Percentiles rank a stretch among this genome's conserved stretches.
Conservation (phyloP, 192 early-diverging fungal species). For the Podila verticillata region DNA sequence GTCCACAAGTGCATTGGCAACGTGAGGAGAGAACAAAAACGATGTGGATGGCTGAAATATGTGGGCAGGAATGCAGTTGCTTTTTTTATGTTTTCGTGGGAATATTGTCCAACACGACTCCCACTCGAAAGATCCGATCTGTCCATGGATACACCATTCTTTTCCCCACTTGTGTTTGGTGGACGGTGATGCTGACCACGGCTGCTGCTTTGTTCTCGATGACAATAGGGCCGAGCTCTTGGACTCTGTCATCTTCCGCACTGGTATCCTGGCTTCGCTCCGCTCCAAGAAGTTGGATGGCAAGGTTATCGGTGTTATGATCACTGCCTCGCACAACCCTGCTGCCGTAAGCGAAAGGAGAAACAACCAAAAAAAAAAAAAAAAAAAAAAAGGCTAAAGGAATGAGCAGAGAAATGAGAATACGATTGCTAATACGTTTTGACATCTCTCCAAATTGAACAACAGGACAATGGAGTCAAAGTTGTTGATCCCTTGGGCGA, state of each 20-base stretch:
- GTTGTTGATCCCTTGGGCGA: conserved; percentile 97
- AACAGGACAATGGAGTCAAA: conserved; percentile 97
- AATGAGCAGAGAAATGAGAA: background rate
- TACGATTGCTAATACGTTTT: background rate
- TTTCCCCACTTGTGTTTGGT: too few species aligned
- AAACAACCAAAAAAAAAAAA: background rate
- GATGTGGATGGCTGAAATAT: background rate
- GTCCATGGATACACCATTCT: too few species aligned
- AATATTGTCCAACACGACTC: too few species aligned
- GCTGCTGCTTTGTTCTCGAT: background rate
- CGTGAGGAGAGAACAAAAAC: background rate
- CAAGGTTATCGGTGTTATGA: conserved; percentile 93
- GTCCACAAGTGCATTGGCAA: background rate
- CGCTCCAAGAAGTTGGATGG: conserved; percentile 90
- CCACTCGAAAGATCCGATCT: too few species aligned
- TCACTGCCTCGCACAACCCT: conserved; percentile 99
- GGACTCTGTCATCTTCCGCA: conserved; percentile 92
- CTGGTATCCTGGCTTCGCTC: conserved; percentile 90
- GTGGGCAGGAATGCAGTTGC: too few species aligned
- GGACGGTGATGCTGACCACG: background rate
- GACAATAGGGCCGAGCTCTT: conserved; percentile 80
- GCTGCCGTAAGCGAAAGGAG: conserved; percentile 65
- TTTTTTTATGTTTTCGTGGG: too few species aligned
- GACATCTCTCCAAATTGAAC: background rate
- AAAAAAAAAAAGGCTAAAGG: background rate